Conservation (phyloP, 306 rosid genomes). For the Cucurbita moschata region DNA sequence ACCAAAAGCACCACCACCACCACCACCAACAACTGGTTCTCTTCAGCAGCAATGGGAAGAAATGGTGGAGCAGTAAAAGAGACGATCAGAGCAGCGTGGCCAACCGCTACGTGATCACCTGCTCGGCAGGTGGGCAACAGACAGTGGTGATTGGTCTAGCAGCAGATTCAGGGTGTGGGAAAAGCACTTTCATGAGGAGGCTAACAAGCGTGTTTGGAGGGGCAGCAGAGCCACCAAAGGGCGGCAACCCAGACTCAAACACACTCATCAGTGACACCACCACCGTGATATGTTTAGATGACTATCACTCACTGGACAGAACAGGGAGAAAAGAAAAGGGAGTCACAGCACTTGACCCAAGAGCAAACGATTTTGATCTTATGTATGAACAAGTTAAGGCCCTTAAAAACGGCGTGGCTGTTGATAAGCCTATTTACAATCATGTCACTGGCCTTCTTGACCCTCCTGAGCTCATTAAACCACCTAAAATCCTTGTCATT, state of each 20-base stretch:
- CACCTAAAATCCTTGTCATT: slow-evolving; percentile 90
- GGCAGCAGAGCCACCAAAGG: slow-evolving; percentile 83
- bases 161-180: slow-evolving; percentile 96
- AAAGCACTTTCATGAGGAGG: slow-evolving; percentile 97
- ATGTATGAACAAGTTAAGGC: slow-evolving; percentile 97
- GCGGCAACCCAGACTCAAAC: slow-evolving; percentile 96
- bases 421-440: slow-evolving; percentile 77
- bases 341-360: slow-evolving; percentile 93
- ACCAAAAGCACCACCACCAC: slow-evolving; percentile 47
- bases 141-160: slow-evolving; percentile 94
- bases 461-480: slow-evolving; percentile 87
- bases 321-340: slow-evolving; percentile 89
- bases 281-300: slow-evolving; percentile 91
- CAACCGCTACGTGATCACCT: slow-evolving; percentile 40
- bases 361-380: slow-evolving; percentile 85
- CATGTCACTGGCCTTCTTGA: slow-evolving; percentile 94
- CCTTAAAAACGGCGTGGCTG: slow-evolving; percentile 54
- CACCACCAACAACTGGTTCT: slow-evolving; percentile 24
- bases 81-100: neutral
- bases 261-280: slow-evolving; percentile 94
- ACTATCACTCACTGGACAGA: slow-evolving; percentile 84
- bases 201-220: slow-evolving; percentile 95
- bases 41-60: slow-evolving; percentile 35
- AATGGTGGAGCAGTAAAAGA: slow-evolving; percentile 7
- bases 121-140: slow-evolving; percentile 42